A percentile compares a stretch with the other conserved stretches of the same genome.
Evolutionary conservation across 2,329 filamentous ascomycete species (phyloP).

Genomic region (Aspergillus proliferans): DNA sequence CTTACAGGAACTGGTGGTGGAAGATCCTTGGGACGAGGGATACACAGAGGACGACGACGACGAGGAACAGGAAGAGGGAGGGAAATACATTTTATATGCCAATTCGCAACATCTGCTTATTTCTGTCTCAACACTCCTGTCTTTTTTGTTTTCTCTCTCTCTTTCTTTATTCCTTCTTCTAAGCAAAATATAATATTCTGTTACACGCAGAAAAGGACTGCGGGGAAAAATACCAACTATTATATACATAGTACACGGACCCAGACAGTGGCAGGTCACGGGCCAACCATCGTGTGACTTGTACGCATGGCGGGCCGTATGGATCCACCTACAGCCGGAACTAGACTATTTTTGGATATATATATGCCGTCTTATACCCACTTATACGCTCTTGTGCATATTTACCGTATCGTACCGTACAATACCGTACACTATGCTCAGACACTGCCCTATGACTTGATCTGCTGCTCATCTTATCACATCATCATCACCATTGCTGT

Average conservation of each 20-base stretch:
- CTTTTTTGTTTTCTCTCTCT: background rate
- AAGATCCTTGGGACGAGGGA: slow-evolving; percentile 15
- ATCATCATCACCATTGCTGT: background rate
- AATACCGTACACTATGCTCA: background rate
- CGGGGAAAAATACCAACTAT: background rate
- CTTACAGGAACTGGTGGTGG: slow-evolving; percentile 9
- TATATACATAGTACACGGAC: background rate
- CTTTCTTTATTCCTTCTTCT: background rate
- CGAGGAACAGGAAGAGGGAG: slow-evolving; percentile 13
- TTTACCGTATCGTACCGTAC: background rate
- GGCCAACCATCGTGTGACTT: background rate
- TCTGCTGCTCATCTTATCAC: background rate
- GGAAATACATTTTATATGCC: slow-evolving; percentile 9
- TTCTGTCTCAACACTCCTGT: background rate
- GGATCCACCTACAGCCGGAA: background rate
- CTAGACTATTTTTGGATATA: background rate
- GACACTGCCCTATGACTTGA: background rate
- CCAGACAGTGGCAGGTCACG: background rate
- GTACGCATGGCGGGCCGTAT: background rate
- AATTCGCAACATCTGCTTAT: background rate
- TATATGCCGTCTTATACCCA: background rate
- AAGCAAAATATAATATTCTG: background rate
- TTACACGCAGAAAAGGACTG: background rate
- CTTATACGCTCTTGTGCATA: background rate
- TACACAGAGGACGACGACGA: slow-evolving; percentile 19